Evolutionary conservation across 345 rosid genomes (phyloP).

Genomic region (Mallotus nudiflorus): DNA sequence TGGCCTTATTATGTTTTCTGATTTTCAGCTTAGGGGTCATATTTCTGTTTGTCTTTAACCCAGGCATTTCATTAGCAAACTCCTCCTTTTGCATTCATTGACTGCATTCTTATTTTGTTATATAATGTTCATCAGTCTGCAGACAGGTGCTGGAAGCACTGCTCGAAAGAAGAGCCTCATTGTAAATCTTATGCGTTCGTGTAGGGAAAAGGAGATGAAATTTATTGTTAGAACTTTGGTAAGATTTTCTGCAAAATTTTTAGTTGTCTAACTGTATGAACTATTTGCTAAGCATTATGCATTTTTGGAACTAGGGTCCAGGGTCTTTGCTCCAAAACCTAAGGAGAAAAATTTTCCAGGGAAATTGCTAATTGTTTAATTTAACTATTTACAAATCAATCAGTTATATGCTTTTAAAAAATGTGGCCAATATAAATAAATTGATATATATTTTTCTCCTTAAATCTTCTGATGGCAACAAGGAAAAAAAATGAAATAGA

Average conservation of each 20-base stretch:
- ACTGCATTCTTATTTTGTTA: slow-evolving; percentile 24
- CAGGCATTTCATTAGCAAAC: neutral
- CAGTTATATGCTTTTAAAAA: too few relatives aligned
- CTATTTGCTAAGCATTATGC: neutral
- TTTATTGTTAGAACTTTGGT: slow-evolving; percentile 89
- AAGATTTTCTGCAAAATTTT: slow-evolving; percentile 21
- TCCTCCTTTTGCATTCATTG: slow-evolving; percentile 9
- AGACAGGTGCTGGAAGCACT: slow-evolving; percentile 82
- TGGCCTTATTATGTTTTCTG: neutral
- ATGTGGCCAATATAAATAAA: too few relatives aligned
- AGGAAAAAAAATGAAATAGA: neutral
- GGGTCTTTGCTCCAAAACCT: neutral
- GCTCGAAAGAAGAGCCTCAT: slow-evolving; percentile 74
- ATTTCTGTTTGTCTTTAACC: neutral
- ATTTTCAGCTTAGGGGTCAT: neutral
- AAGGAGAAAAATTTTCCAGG: neutral
- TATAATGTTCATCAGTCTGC: slow-evolving; percentile 56
- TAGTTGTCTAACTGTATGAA: neutral
- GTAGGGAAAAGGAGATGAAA: slow-evolving; percentile 89
- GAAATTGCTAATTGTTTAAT: neutral
- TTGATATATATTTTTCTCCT: too few relatives aligned
- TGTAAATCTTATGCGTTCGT: slow-evolving; percentile 75
- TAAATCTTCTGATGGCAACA: neutral
- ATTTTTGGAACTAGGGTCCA: neutral
- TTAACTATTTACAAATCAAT: neutral